Conservation (phyloP, 768 basidiomycete species). For the Tricholoma hemisulphureum region DNA sequence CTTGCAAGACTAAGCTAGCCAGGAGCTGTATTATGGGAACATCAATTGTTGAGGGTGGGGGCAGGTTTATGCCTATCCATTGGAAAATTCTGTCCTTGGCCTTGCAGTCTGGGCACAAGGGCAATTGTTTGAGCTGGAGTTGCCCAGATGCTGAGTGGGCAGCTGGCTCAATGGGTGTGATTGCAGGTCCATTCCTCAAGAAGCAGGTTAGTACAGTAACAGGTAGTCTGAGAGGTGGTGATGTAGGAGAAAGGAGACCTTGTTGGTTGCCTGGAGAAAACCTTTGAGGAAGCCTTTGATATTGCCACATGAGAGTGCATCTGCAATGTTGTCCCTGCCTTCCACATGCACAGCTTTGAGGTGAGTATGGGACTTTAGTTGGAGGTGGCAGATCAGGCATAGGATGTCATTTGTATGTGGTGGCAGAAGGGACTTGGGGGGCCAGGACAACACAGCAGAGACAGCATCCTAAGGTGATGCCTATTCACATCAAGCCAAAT, state of each 20-base stretch:
- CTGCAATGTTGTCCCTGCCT: constrained; percentile 25
- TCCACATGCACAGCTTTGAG: constrained; percentile 19
- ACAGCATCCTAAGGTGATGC: too few species aligned
- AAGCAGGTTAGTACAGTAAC: too few species aligned
- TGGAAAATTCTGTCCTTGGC: constrained; percentile 25
- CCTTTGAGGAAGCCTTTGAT: constrained; percentile 10
- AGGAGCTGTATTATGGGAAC: constrained; percentile 1
- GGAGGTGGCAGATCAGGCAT: constrained; percentile 20
- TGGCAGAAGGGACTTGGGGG: too few species aligned
- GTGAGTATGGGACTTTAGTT: constrained; percentile 10
- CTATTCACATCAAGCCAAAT: too few species aligned
- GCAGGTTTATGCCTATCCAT: constrained; percentile 33
- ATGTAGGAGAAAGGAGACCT: too few species aligned
- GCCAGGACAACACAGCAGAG: too few species aligned
- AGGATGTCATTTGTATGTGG: constrained; percentile 30
- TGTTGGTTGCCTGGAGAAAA: not conserved
- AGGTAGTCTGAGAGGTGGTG: too few species aligned
- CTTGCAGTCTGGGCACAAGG: constrained; percentile 20
- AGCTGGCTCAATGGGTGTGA: too few species aligned
- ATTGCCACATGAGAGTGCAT: constrained; percentile 31
- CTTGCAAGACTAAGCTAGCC: too few species aligned
- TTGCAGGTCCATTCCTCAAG: too few species aligned
- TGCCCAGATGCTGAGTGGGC: constrained; percentile 12
- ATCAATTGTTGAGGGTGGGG: constrained; percentile 16
- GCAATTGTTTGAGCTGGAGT: constrained; percentile 14